Evolutionary conservation across 495 filamentous ascomycete genomes (phyloP), one percentile per base, ranked within the genome.

Genomic region (Pseudotulostoma volvatum): DNA sequence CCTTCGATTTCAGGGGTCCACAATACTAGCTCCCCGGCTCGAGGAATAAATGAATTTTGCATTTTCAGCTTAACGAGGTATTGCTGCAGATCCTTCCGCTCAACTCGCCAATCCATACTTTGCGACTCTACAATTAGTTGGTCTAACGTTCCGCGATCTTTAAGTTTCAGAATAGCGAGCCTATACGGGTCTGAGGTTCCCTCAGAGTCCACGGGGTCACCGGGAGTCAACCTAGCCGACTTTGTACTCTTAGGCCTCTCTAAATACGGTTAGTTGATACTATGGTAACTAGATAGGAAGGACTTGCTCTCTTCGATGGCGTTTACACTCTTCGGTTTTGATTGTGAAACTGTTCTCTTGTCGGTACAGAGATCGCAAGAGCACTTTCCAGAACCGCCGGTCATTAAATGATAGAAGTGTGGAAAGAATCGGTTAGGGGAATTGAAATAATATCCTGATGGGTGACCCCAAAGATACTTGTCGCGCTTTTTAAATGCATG

Each of bases 321-420:
- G 30, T n/a, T n/a, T n/a, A n/a, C n/a, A n/a, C n/a, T n/a, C n/a
- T n/a, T n/a, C n/a, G n/a, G n/a, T n/a, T n/a, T n/a, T n/a, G n/a
- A n/a, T n/a, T n/a, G n/a, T n/a, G 0, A 23, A 4, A 37, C 34
- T 35, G 46, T 18, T 34, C 47, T 52, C 16, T n/a, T 28, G 11
- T 28, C 23, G 11, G 11, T 43, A 31, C 65, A 67, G 44, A 64
- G 42, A 25, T 50, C 31, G 51, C 63, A 66, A 34, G 52, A 17
- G 34, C 66, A 69, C 4, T 43, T 44, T 1, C 47, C 52, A 3
- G 38, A 33, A 19, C 49, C 48, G 38, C 67, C 55, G 4, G 60
- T 64, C 66, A 76, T 73, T 17, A 78, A 46, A 53, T 62, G 61
- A 34, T 52, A 55, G 50, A 77, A 77, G 43, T 79, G 75, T 0